Evolutionary conservation across 2,329 filamentous ascomycete genomes (phyloP), one percentile per base, ranked within the genome.

Genomic region (Botrytis aclada): DNA sequence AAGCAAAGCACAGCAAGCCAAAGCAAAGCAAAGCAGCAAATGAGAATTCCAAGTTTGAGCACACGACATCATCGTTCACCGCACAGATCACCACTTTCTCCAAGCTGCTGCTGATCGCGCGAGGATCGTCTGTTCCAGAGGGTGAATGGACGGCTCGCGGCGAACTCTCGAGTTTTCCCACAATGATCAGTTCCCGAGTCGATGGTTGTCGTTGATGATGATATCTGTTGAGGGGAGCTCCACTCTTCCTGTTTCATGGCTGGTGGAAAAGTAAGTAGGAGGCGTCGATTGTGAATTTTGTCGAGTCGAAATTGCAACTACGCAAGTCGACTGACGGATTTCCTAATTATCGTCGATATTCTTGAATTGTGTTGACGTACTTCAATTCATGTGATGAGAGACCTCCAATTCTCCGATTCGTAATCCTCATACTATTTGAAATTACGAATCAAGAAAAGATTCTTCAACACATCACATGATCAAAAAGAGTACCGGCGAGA

Each of bases 21-120:
- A 9, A 45, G 43, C 8, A 45, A 22, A 22, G 20, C 47, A 51
- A 51, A 51, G 22, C 22, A 14, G 51, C 51, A 32, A 25, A n/a
- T 16, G 29, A 9, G 61, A 63, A 29, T 63, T 63, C 61, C 37
- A 63, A 41, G 61, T 63, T 41, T 43, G 39, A 20, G 39, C 39
- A 29, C 61, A 63, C 61, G 61, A 63, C 37, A 63, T 63, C 61
- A 63, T 63, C 37, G 37, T 63, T 43, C 25, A 63, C 37, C 37
- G 61, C 61, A 63, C 37, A 43, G 61, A 63, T 63, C 37, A 63
- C 37, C 14, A 29, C 61, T 43, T 41, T 43, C 61, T 63, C 61
- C 9, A 63, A 63, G 61, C 61, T 63, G 61, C 39, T 29, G 61
- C 37, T 63, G 37, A 41, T 63, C 61, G 25, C 25, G 29, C 61